Evolutionary conservation across 441 rosid species (phyloP).

Genomic region (Arabidopsis lyrata): DNA sequence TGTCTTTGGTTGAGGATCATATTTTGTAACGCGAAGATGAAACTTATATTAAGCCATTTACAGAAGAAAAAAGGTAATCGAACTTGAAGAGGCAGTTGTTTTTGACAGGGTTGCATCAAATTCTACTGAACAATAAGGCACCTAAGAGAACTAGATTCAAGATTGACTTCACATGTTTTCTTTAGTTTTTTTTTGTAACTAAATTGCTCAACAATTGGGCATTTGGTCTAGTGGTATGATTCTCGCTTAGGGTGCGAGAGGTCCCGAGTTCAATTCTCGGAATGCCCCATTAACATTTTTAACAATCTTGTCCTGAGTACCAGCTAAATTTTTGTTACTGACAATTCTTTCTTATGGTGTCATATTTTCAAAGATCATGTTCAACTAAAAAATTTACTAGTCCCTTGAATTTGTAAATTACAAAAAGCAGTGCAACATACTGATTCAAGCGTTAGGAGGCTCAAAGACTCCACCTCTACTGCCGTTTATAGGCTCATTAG

Average conservation of each 20-base stretch:
- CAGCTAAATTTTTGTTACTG: background rate
- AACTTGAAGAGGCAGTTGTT: background rate
- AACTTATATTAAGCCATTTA: background rate
- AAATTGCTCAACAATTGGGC: constrained; percentile 8
- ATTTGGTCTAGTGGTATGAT: constrained; percentile 85
- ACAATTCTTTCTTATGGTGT: background rate
- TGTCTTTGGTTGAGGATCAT: background rate
- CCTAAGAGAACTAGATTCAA: constrained; percentile 2
- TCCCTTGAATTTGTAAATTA: background rate
- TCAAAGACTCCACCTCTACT: background rate
- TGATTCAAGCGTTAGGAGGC: background rate
- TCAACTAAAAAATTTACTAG: background rate
- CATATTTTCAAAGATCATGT: background rate
- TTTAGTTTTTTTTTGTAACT: background rate
- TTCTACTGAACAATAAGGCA: background rate
- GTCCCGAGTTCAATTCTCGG: constrained; percentile 65
- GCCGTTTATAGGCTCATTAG: background rate
- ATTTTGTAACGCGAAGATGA: background rate
- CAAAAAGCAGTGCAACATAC: background rate
- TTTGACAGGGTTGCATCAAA: background rate
- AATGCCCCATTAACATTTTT: constrained; percentile 26
- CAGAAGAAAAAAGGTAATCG: background rate
- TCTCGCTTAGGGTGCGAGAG: constrained; percentile 94
- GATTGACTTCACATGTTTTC: background rate
- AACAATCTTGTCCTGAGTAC: background rate